A percentile compares a stretch with the other conserved stretches of the same genome.
Evolutionary conservation across 2,329 filamentous ascomycete species (phyloP).

Genomic region (Ilyonectria sp.): DNA sequence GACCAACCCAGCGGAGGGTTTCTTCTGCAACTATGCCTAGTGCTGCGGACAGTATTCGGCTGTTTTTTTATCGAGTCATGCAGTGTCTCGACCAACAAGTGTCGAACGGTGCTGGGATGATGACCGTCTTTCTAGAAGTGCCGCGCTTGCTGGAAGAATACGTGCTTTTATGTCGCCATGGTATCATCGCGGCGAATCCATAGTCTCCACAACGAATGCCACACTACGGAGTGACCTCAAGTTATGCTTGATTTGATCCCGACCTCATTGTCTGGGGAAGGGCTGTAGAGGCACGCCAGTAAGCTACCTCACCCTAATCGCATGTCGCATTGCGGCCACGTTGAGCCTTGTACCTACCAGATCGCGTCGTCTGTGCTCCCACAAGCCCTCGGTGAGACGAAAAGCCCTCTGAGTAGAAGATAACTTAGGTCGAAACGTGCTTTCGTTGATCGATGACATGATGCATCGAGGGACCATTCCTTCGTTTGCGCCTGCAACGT

Average conservation of each 20-base stretch:
- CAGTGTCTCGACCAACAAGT: neutral
- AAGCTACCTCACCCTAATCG: neutral
- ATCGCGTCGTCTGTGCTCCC: neutral
- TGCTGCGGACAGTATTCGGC: neutral
- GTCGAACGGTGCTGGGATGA: neutral
- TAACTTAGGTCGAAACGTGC: neutral
- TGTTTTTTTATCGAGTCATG: neutral
- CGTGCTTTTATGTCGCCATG: conserved; percentile 20
- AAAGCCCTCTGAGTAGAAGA: neutral
- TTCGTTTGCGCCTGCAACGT: neutral
- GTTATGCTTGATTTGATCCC: neutral
- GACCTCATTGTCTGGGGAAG: neutral
- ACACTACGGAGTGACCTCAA: too few species aligned
- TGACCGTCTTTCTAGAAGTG: neutral
- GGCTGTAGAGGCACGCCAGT: neutral
- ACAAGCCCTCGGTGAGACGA: neutral
- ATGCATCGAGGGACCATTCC: neutral
- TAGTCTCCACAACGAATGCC: neutral
- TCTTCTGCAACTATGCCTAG: neutral
- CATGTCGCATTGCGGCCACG: neutral
- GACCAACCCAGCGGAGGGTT: neutral
- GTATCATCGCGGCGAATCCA: conserved; percentile 8
- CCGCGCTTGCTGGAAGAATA: conserved; percentile 8
- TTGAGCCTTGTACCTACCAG: neutral
- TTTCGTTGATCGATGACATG: neutral